Evolutionary conservation across 176 grass and related monocot species (phyloP), one percentile per base, ranked within the genome.

Genomic region (Chrysopogon serrulatus): DNA sequence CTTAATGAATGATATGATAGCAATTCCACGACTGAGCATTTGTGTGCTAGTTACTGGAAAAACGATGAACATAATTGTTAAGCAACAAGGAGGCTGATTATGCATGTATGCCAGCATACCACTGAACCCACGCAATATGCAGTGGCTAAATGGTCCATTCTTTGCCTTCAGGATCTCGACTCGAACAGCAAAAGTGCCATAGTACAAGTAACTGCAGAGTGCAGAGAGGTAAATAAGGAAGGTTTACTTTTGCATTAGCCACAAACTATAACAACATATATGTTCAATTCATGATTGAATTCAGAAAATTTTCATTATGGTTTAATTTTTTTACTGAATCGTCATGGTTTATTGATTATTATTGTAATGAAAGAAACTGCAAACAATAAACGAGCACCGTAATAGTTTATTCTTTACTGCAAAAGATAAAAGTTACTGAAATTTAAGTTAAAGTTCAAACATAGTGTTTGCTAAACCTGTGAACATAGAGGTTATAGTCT

Each of bases 401-500:
- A 17, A 51, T 53, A 53, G 48, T 51, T 51, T 54, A 54, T 6
- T 27, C 24, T 60, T 60, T 27, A 3, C 57, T 27, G 1, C 3
- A 28, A 15, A 61, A 27, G 4, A 6, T 6, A 5, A 28, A 61
- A 61, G 10, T 61, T 30, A 61, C 0, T 61, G 59, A 12, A 14
- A 14, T 14, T 0, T 28, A 61, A 61, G 12, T 30, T 61, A 6
- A 28, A 28, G 24, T 30, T 30, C 15, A 6, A 61, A 61, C 26
- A 61, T 28, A 13, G 30, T 61, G n/a, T 28, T 61, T 61, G 24
- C 24, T 23, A 49, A 68, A 91, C 92, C 92, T 90, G 27, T 92
- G 77, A 71, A 33, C 81, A 80, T 94, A 94, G 13, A 92, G 16
- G 39, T 91, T 44, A 23, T 91, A 89, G 21, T 74, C 57, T 41